A percentile compares a stretch with the other conserved stretches of the same genome.
These are phyloP conservation scores for Daldinia eschscholtzii DNA, from an alignment of 2,329 filamentous ascomycete species.

Conservation along the genomic window DNA sequence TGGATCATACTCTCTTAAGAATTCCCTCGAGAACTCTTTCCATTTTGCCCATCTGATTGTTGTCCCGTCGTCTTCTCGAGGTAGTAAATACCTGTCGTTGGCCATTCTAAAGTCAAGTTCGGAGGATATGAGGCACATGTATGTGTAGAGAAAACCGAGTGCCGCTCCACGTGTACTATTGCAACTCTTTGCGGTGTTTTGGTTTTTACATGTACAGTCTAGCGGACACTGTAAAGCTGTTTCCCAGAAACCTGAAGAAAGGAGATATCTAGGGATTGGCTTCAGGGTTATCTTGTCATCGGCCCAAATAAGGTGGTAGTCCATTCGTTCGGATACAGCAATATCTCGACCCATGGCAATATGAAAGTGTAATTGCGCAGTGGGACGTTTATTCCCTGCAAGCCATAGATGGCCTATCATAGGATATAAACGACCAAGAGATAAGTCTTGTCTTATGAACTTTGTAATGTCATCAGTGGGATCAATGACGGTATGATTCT, in stretches of 20 bases:
- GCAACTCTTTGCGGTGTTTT: neutral
- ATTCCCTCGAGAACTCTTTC: conserved; percentile 52
- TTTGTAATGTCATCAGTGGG: neutral
- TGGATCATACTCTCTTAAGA: conserved; percentile 41
- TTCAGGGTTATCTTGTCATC: conserved; percentile 3
- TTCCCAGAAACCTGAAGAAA: neutral
- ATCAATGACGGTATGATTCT: conserved; percentile 1
- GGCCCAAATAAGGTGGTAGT: conserved; percentile 5
- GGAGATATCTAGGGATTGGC: neutral
- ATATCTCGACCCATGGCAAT: conserved; percentile 10
- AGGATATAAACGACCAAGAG: neutral
- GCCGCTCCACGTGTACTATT: neutral
- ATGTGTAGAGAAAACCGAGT: conserved; percentile 54
- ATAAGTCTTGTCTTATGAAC: neutral
- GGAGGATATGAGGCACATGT: conserved; percentile 52
- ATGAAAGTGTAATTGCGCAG: neutral
- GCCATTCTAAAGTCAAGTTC: neutral
- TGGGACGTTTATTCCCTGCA: neutral
- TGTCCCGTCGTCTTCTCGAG: conserved; percentile 44
- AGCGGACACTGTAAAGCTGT: neutral
- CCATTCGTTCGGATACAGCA: neutral
- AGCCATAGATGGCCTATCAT: neutral
- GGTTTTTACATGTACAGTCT: neutral
- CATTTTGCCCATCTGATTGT: conserved; percentile 56
- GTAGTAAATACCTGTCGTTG: neutral